Evolutionary conservation across 1,139 yeast species (phyloP).

Genomic region (Entelexis paramagnoliae): DNA sequence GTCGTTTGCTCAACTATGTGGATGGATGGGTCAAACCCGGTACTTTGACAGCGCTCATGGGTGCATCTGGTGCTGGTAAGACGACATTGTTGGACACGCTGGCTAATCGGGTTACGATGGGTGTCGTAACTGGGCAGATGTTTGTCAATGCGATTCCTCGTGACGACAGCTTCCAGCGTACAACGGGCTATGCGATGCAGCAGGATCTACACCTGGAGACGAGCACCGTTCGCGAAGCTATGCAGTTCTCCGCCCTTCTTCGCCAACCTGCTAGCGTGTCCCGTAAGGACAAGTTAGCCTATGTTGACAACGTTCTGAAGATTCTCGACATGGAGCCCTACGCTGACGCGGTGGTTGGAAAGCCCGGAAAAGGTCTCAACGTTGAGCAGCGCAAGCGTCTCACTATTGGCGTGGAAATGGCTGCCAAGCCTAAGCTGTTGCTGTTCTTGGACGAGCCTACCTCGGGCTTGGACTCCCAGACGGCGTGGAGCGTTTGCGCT

Average conservation of each 20-base stretch:
- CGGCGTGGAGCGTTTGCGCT: conserved; percentile 79
- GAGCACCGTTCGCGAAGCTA: conserved; percentile 73
- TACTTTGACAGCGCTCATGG: conserved; percentile 69
- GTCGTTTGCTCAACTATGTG: conserved; percentile 55
- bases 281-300: conserved; percentile 50
- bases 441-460: conserved; percentile 87
- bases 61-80: conserved; percentile 84
- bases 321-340: conserved; percentile 62
- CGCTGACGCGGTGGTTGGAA: conserved; percentile 77
- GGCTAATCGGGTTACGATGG: conserved; percentile 69
- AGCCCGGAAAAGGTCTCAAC: conserved; percentile 61
- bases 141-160: conserved; percentile 62
- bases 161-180: conserved; percentile 65
- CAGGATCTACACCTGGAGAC: conserved; percentile 66
- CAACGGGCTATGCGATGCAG: conserved; percentile 77
- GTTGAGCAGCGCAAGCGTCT: conserved; percentile 81
- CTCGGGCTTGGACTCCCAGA: conserved; percentile 84
- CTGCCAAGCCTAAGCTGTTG: conserved; percentile 73
- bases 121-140: conserved; percentile 66
- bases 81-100: conserved; percentile 66
- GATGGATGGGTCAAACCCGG: conserved; percentile 83
- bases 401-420: conserved; percentile 78
- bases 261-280: conserved; percentile 55
- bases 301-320: conserved; percentile 61
- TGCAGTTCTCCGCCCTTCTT: conserved; percentile 58